Base-by-base conservation (phyloP, 1,284 basidiomycete species). In the Trichosporon faecale region DNA sequence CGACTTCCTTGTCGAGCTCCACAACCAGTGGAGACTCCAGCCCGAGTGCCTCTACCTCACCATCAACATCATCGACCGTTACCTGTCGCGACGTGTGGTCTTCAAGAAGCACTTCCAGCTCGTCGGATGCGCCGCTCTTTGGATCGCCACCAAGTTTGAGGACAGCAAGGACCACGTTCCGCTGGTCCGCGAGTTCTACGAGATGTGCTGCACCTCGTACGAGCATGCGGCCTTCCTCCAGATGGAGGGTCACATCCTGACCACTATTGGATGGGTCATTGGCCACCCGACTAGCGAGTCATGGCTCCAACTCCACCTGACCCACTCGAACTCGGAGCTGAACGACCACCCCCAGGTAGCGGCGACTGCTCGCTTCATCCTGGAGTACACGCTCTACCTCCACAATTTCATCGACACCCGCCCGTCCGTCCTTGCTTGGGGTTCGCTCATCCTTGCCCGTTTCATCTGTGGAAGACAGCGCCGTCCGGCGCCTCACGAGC, bases 21-120 rank as follows among this genome's bases (percentile, higher is more conserved):
- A 99, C 85, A 94, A 96, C 80, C 93, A 92, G 73, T 95, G 98
- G 86, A 89, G 95, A 60, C 89, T 99, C 55, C 93, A 96, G 44
- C 95, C 97, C 11, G 97, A 99, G 85, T 99, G 97, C 1, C 89
- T 99, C 71, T 99, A 98, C 85, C 91, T 99, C 80, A 93, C 96
- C 29, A 89, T 98, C 85, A 99, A 99, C 87, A 96, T 99, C 81
- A 91, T 99, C 82, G 97, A 99, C 85, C 94, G 97, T 77, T 99
- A 99, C 84, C 94, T 99, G 33, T 98, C 97, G 66, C 94, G 95
- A 77, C 93, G 97, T 61, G 92, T 99, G 76, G 97, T 99, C 68
- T 98, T 95, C 86, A 95, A 95, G 86, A 97, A 97, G 84, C 97
- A 99, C 85, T 99, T 98, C 83, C 97, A 99, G 82, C 91, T 99